A percentile compares a stretch with the other conserved stretches of the same genome.
These are phyloP conservation scores for Mediolabrus comicus DNA, from an alignment of 108 stramenopile genomes.

Conservation along the genomic window DNA sequence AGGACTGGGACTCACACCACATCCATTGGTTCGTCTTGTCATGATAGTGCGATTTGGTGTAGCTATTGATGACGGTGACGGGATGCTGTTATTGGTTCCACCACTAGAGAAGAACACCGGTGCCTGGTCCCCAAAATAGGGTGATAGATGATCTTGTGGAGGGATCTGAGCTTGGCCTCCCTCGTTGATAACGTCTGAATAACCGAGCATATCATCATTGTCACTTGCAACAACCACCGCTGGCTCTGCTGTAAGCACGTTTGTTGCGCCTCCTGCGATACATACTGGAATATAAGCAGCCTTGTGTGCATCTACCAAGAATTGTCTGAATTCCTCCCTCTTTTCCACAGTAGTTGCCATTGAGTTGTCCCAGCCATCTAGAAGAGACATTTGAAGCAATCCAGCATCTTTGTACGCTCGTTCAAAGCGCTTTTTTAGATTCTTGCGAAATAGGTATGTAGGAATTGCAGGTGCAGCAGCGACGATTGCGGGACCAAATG, in stretches of 20 bases:
- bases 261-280: conserved; percentile 65
- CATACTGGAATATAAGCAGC: conserved; percentile 90
- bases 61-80: neutral
- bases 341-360: conserved; percentile 54
- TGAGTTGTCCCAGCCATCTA: conserved; percentile 83
- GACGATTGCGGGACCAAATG: conserved; percentile 68
- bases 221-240: conserved; percentile 67
- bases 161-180: neutral
- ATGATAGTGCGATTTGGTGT: neutral
- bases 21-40: neutral
- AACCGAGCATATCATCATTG: conserved; percentile 51
- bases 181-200: conserved; percentile 13
- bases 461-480: conserved; percentile 65
- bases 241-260: conserved; percentile 74
- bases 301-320: conserved; percentile 87
- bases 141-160: neutral
- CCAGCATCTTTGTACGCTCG: conserved; percentile 76
- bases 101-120: neutral
- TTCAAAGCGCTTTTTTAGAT: conserved; percentile 52
- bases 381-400: conserved; percentile 75
- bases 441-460: conserved; percentile 58
- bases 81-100: neutral
- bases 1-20: neutral
- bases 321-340: conserved; percentile 76
- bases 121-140: neutral